These are phyloP conservation scores for Tephrocybe sp. DNA, from an alignment of 768 basidiomycete species.

Conservation along the genomic window DNA sequence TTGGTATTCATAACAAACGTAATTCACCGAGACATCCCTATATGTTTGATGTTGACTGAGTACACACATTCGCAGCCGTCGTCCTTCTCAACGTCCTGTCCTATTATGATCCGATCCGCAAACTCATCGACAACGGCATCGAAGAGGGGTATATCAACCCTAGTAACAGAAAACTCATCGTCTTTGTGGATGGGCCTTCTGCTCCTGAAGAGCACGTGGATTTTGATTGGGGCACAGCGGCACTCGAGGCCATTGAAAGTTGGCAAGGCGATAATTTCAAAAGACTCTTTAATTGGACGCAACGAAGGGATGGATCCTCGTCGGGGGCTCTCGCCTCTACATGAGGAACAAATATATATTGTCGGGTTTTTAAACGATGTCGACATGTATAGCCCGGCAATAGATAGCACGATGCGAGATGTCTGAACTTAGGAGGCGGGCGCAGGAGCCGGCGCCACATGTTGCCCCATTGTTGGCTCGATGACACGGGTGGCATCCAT, in stretches of 20 bases:
- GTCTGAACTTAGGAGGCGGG: background rate
- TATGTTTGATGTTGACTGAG: background rate
- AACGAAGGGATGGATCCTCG: slow-evolving; percentile 29
- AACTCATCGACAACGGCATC: slow-evolving; percentile 67
- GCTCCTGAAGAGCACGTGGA: slow-evolving; percentile 48
- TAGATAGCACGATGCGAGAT: background rate
- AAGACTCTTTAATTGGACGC: slow-evolving; percentile 52
- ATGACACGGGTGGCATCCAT: slow-evolving; percentile 86
- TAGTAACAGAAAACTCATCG: slow-evolving; percentile 58
- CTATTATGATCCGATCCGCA: slow-evolving; percentile 83
- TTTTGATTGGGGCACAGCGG: slow-evolving; percentile 80
- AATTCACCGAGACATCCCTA: slow-evolving; percentile 3
- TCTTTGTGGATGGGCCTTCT: slow-evolving; percentile 75
- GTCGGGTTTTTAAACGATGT: background rate
- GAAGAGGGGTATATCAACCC: slow-evolving; percentile 74
- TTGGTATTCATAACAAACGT: slow-evolving; percentile 88
- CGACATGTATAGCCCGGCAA: background rate
- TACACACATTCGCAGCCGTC: slow-evolving; percentile 51
- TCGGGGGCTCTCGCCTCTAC: slow-evolving; percentile 7
- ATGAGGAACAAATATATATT: background rate
- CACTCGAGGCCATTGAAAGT: slow-evolving; percentile 57
- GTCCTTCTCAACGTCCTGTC: slow-evolving; percentile 82
- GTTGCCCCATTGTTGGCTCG: slow-evolving; percentile 50
- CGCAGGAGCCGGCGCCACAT: slow-evolving; percentile 10
- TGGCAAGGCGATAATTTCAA: slow-evolving; percentile 45